Evolutionary conservation across 495 filamentous ascomycete species (phyloP).

Genomic region (Hyaloscypha hepaticicola): DNA sequence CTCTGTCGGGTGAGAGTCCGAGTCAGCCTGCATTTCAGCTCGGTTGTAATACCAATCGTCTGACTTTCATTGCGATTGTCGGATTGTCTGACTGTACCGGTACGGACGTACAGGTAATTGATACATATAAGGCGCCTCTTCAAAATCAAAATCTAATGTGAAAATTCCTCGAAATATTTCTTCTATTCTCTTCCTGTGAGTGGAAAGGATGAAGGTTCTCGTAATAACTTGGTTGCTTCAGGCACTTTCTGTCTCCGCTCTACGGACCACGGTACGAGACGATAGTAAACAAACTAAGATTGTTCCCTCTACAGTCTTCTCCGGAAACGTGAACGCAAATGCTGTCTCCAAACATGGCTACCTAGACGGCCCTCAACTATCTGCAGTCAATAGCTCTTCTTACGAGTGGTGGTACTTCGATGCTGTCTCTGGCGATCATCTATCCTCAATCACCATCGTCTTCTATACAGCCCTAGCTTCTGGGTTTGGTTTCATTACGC

Average conservation of each 20-base stretch:
- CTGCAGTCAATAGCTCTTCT: constrained; percentile 33
- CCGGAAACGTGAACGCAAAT: background rate
- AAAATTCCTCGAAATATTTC: background rate
- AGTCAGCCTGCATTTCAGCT: too few species aligned
- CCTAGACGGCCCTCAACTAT: constrained; percentile 37
- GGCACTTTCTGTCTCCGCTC: background rate
- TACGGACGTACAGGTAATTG: too few species aligned
- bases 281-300: background rate
- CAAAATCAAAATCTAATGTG: too few species aligned
- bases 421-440: constrained; percentile 30
- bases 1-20: too few species aligned
- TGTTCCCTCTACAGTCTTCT: background rate
- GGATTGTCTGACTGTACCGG: too few species aligned
- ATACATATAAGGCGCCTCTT: too few species aligned
- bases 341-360: background rate
- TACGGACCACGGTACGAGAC: background rate
- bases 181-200: background rate
- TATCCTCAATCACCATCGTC: constrained; percentile 27
- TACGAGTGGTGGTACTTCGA: constrained; percentile 49
- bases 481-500: constrained; percentile 30
- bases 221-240: background rate
- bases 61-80: too few species aligned
- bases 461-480: constrained; percentile 33
- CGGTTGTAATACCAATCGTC: too few species aligned
- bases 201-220: background rate